Base-by-base conservation (phyloP, 2,329 filamentous ascomycete species). In the Pyricularia pennisetigena region DNA sequence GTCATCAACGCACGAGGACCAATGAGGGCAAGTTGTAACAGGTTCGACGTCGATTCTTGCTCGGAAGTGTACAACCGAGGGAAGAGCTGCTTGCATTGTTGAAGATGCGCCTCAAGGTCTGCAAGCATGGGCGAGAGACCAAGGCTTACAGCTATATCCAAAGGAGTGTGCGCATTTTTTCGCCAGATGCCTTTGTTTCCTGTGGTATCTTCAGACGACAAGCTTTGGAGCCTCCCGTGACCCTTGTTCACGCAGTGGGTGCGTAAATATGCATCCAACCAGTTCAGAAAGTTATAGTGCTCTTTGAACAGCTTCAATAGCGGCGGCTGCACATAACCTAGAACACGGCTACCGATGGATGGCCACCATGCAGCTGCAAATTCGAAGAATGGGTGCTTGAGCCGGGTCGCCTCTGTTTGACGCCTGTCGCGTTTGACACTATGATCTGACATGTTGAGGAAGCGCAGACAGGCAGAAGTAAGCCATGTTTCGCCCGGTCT, bases 321-420 rank as follows among this genome's bases (percentile, higher is more conserved):
- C n/a, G n/a, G n/a, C n/a, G n/a, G n/a, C n/a, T n/a, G n/a, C n/a
- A n/a, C n/a, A n/a, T n/a, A n/a, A n/a, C n/a, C n/a, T n/a, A n/a
- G n/a, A n/a, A n/a, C n/a, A n/a, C n/a, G n/a, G n/a, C n/a, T n/a
- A n/a, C 57, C 20, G 23, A 67, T 16, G 8, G 28, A 28, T 24
- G 41, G 63, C 26, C 32, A 26, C 67, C 63, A 68, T 4, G 28
- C 67, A 9, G 67, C 67, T 14, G 67, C 67, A 26, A 65, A 59
- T n/a, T 20, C 30, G 63, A 65, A 68, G 41, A 68, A 65, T 1
- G 67, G 62, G 14, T 62, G 4, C 23, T 26, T 26, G 57, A n/a
- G n/a, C 12, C 20, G 16, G n/a, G 16, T 16, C 10, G 10, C 23
- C 10, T 24, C 5, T 24, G 57, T 4, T 12, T 61, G 24, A 14